Evolutionary conservation across 306 rosid genomes (phyloP).

Genomic region (Morella rubra): DNA sequence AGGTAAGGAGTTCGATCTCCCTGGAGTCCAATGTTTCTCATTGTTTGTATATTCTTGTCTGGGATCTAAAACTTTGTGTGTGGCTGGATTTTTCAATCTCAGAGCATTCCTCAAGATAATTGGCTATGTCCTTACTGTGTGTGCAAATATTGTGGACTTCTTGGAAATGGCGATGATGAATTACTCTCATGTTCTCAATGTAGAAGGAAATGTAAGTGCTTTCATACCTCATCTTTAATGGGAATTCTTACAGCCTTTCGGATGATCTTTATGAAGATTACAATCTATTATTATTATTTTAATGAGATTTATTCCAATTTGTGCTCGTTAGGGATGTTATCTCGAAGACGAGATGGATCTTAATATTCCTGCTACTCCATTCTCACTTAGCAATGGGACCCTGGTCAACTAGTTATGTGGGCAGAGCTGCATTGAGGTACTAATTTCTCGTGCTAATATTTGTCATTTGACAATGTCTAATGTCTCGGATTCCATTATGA

Average conservation of each 20-base stretch:
- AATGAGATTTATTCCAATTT: not conserved
- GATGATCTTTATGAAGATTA: too few relatives aligned
- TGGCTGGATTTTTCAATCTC: not conserved
- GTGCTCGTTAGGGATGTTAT: slow-evolving; percentile 29
- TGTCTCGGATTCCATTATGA: too few relatives aligned
- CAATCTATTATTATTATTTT: not conserved
- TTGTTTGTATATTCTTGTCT: not conserved
- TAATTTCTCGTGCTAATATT: not conserved
- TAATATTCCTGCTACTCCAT: not conserved
- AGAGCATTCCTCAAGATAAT: slow-evolving; percentile 32
- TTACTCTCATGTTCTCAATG: slow-evolving; percentile 27
- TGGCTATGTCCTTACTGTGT: slow-evolving; percentile 46
- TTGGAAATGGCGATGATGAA: not conserved
- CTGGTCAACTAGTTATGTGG: slow-evolving; percentile 14
- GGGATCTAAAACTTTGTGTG: not conserved
- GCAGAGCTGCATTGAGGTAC: slow-evolving; percentile 33
- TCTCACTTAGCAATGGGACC: not conserved
- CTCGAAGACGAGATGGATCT: slow-evolving; percentile 5
- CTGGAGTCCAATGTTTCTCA: too few relatives aligned
- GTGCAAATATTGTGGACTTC: slow-evolving; percentile 34
- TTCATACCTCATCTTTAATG: not conserved
- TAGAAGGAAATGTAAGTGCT: slow-evolving; percentile 32
- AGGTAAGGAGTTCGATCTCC: slow-evolving; percentile 24
- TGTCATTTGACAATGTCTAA: not conserved
- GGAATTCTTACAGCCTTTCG: not conserved